Evolutionary conservation across 163 green algal species (phyloP).

Genomic region (Scenedesmus sp.): DNA sequence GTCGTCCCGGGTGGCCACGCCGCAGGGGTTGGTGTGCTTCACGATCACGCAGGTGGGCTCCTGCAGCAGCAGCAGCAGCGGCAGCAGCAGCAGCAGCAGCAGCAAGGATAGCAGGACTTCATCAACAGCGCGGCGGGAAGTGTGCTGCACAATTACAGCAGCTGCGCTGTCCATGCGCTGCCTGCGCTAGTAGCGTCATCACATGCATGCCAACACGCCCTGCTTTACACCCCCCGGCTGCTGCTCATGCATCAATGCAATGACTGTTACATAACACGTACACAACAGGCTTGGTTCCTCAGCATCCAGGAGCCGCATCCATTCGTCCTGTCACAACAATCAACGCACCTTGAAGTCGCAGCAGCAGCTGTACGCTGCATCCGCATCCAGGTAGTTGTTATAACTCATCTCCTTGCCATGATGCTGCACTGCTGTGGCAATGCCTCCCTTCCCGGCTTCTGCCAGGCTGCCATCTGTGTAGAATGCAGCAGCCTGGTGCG

Average conservation of each 20-base stretch:
- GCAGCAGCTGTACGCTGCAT: constrained; percentile 93
- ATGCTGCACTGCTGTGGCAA: constrained; percentile 91
- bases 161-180: no score
- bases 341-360: constrained; percentile 85
- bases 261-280: no score
- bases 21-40: constrained; percentile 99
- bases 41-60: constrained; percentile 96
- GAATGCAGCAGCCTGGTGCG: constrained; percentile 97
- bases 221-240: no score
- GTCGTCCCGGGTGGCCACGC: constrained; percentile 77
- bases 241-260: no score
- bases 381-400: constrained; percentile 99
- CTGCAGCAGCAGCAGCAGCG: constrained; percentile 58
- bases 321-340: background rate
- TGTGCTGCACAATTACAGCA: background rate
- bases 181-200: no score
- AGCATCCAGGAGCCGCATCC: no score
- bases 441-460: constrained; percentile 83
- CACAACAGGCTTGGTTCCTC: no score
- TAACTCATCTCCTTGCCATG: constrained; percentile 99
- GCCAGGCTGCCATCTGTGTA: constrained; percentile 93
- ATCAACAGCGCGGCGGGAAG: background rate
- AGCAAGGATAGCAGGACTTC: background rate
- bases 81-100: background rate
- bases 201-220: no score